A percentile compares a stretch with the other conserved stretches of the same genome.
phyloP scores from a whole-genome alignment of 805 yeast genomes.

The Jamesozyma hellenica region DNA sequence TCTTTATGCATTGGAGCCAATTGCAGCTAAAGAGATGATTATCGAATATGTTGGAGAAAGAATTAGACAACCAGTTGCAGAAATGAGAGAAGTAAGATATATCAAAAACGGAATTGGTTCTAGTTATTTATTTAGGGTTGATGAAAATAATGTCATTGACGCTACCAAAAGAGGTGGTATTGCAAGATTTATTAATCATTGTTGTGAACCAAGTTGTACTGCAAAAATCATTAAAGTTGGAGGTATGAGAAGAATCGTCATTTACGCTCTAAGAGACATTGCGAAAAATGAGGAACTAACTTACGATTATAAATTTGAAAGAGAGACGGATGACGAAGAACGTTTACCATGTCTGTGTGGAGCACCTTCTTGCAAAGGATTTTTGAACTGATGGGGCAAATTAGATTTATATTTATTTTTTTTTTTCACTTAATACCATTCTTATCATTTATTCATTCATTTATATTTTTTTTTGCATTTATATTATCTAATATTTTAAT shows the following conservation, averaged over 20 bases:
- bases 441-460: too few relatives aligned
- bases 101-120: constrained; percentile 90
- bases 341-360: constrained; percentile 91
- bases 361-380: constrained; percentile 89
- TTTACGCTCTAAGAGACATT: constrained; percentile 83
- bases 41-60: constrained; percentile 96
- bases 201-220: constrained; percentile 95
- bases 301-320: constrained; percentile 89
- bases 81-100: constrained; percentile 78
- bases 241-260: constrained; percentile 86
- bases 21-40: constrained; percentile 93
- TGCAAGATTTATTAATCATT: constrained; percentile 93
- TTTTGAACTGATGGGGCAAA: constrained; percentile 43
- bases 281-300: constrained; percentile 87
- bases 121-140: constrained; percentile 82
- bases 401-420: too few relatives aligned
- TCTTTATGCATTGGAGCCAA: constrained; percentile 86
- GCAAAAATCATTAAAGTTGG: constrained; percentile 94
- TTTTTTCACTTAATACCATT: too few relatives aligned
- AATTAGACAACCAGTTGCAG: constrained; percentile 88
- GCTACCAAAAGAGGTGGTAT: constrained; percentile 97
- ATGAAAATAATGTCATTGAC: constrained; percentile 89
- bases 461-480: too few relatives aligned
- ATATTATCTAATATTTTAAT: too few relatives aligned
- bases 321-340: constrained; percentile 81